These are phyloP conservation scores for Calocybe gangraenosa DNA, from an alignment of 768 basidiomycete genomes.

Conservation along the genomic window DNA sequence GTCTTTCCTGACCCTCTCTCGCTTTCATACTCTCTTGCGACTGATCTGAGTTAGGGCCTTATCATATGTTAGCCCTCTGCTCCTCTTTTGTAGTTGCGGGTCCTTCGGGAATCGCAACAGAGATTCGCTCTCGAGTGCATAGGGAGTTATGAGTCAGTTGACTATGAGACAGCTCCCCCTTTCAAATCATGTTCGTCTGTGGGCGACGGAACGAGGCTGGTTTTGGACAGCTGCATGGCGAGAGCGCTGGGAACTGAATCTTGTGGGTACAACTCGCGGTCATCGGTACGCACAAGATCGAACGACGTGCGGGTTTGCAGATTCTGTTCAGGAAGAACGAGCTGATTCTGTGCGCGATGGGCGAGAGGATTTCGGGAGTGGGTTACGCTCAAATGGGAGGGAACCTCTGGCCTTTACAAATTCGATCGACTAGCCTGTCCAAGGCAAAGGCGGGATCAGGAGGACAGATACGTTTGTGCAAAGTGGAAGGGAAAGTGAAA, in stretches of 20 bases:
- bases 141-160: conserved; percentile 9
- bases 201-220: conserved; percentile 8
- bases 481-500: conserved; percentile 20
- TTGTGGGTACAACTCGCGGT: conserved; percentile 19
- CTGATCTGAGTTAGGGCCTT: conserved; percentile 1
- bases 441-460: conserved; percentile 15
- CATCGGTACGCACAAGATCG: conserved; percentile 31
- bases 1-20: conserved; percentile 2
- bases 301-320: conserved; percentile 12
- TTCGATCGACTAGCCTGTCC: conserved; percentile 6
- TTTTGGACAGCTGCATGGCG: conserved; percentile 18
- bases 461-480: conserved; percentile 13
- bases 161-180: conserved; percentile 11
- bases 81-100: conserved; percentile 32
- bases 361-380: conserved; percentile 20
- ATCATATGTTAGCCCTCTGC: conserved; percentile 22
- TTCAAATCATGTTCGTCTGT: conserved; percentile 1
- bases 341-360: conserved; percentile 21
- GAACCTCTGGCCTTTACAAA: conserved; percentile 4
- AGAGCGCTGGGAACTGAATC: conserved; percentile 15
- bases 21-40: conserved; percentile 1
- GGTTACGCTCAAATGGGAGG: conserved; percentile 1
- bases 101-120: conserved; percentile 45
- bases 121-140: conserved; percentile 55
- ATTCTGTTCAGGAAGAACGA: conserved; percentile 26